Evolutionary conservation across 805 yeast species (phyloP), one percentile per base, ranked within the genome.

Genomic region (Millerago galiae): DNA sequence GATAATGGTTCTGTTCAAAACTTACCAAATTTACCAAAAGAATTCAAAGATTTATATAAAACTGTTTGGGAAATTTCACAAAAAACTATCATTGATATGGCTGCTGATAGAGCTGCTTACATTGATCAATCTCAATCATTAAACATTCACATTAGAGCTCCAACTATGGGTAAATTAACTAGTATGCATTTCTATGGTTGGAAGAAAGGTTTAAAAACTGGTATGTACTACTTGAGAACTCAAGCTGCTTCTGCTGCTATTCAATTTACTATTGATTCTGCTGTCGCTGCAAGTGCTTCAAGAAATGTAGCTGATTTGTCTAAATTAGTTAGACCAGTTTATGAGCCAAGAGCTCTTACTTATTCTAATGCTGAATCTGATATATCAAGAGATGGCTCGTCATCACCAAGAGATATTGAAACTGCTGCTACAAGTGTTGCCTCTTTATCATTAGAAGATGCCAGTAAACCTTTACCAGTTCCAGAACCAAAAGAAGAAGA

Each of bases 101-200:
- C 88, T 42, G 83, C 87, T 44, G 89, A 79, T 56, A 75, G 93
- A 66, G 80, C 87, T 46, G 83, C 87, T n/a, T 83, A 74, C 62
- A 79, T 83, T 58, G 91, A 83, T 63, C 98, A 91, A 68, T 86
- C 96, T 31, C 98, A 91, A 70, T 81, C 93, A 36, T 69, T 91
- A 69, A 91, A 91, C 62, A 77, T 91, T 50, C 90, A 86, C 66
- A 70, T 91, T 63, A 77, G 74, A 59, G 79, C 79, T 43, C 96
- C 96, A 43, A 88, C 97, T 1, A 84, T 87, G 89, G 95, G 95
- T 56, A 91, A 91, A 89, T 76, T 93, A 61, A 93, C 98, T 7
- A 80, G 93, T 52, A 93, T 93, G 97, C 99, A 93, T 65, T 93
- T 93, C 74, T 91, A 93, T 62, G 98, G 96, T 39, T 93, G 99